These are phyloP conservation scores for Populus simonii DNA, from an alignment of 345 rosid genomes.

Conservation along the genomic window DNA sequence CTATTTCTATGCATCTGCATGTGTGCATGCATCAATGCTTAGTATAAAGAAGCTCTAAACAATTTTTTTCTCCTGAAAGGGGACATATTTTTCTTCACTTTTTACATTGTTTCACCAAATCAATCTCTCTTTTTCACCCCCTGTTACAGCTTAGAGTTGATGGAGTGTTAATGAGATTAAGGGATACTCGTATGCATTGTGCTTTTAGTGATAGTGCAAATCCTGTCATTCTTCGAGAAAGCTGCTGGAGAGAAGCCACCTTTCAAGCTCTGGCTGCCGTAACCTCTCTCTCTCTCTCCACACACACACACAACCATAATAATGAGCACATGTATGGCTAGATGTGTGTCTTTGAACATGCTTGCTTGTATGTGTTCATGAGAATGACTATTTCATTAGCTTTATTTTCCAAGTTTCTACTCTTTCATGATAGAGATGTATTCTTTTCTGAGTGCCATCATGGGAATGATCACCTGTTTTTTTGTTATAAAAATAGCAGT, in stretches of 20 bases:
- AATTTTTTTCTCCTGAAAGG: not conserved
- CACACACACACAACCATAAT: no score
- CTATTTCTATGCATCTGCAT: not conserved
- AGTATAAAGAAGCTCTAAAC: not conserved
- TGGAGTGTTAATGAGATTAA: constrained; percentile 89
- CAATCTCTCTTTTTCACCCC: not conserved
- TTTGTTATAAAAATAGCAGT: not conserved
- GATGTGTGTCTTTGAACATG: not conserved
- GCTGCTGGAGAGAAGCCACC: constrained; percentile 91
- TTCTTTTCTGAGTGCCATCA: not conserved
- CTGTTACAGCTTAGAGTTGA: constrained; percentile 84
- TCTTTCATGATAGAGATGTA: not conserved
- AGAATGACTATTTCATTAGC: not conserved
- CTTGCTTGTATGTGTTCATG: no score
- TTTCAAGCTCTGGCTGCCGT: constrained; percentile 71
- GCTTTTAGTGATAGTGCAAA: constrained; percentile 43
- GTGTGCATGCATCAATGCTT: not conserved
- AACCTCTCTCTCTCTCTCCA: constrained; percentile 21
- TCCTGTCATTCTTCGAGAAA: constrained; percentile 72
- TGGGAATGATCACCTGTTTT: not conserved
- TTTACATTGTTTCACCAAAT: not conserved
- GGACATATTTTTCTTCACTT: not conserved
- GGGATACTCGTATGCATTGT: constrained; percentile 90
- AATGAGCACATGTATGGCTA: no score
- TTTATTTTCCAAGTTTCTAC: not conserved